A percentile compares a stretch with the other conserved stretches of the same genome.
phyloP scores from a whole-genome alignment of 495 filamentous ascomycete genomes.

The Podospora didyma region DNA sequence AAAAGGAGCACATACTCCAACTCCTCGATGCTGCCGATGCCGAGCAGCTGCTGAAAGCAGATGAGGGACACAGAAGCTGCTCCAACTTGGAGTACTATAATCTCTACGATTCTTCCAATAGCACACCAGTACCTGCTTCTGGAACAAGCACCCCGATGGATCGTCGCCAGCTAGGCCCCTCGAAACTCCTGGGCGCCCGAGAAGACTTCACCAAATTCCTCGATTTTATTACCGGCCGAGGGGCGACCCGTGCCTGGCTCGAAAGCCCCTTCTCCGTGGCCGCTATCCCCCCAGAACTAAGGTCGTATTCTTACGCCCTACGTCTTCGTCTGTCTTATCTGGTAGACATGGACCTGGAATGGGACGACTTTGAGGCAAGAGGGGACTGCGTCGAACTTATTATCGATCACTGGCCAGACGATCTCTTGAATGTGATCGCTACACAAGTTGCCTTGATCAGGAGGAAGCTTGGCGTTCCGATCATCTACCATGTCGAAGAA shows the following conservation, averaged over 20 bases:
- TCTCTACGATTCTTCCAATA: constrained; percentile 45
- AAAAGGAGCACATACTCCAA: constrained; percentile 61
- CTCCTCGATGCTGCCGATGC: constrained; percentile 57
- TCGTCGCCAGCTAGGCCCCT: constrained; percentile 35
- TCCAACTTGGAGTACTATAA: constrained; percentile 83
- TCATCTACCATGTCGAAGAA: constrained; percentile 65
- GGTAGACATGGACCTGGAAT: constrained; percentile 47
- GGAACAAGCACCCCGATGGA: constrained; percentile 31
- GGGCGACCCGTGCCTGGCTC: constrained; percentile 52
- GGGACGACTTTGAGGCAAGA: constrained; percentile 62
- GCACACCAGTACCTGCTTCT: constrained; percentile 14
- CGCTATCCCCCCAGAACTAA: constrained; percentile 61
- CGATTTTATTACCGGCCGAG: constrained; percentile 57
- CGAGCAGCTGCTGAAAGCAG: constrained; percentile 50
- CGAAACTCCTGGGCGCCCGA: constrained; percentile 66
- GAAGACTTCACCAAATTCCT: constrained; percentile 71
- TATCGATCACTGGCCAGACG: constrained; percentile 57
- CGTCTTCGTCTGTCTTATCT: constrained; percentile 61
- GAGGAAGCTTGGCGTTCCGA: constrained; percentile 60
- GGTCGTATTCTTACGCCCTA: constrained; percentile 63
- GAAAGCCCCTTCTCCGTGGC: constrained; percentile 70
- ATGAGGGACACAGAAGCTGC: constrained; percentile 56
- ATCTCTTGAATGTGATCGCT: constrained; percentile 49
- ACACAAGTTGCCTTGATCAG: constrained; percentile 56
- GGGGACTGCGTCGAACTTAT: constrained; percentile 71